Base-by-base conservation (phyloP, 164 flowering plant species). In the Chloranthus sessilifolius region DNA sequence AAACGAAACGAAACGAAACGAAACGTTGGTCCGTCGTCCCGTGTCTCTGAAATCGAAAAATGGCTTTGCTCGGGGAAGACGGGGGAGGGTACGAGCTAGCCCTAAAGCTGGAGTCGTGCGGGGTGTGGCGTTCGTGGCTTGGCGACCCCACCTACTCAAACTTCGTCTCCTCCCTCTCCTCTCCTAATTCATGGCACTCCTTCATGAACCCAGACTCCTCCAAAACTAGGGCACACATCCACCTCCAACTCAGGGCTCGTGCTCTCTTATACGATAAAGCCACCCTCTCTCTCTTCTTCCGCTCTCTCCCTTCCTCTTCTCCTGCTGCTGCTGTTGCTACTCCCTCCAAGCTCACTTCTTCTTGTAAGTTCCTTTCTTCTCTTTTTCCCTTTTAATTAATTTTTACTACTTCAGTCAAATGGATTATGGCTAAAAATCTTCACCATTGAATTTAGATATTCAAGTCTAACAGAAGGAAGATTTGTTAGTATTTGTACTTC, bases 221-320 rank as follows among this genome's bases (percentile, higher is more conserved):
- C 48, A 79, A 74, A 52, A 63, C 70, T 56, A 82, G 73, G 82
- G 70, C 75, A 43, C 86, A 78, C 52, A 66, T 94, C 63, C 83
- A 76, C 1, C 87, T 87, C 48, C 97, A 82, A 58, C 91, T 84
- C 60, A 60, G 99, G 11, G 97, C 66, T 27, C 80, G 99, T 7
- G 96, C 99, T 22, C 88, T 94, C 42, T 64, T 94, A 31, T 89
- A 76, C 70, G 99, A 94, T 53, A 94, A 89, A 41, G 95, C 97
- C 40, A 51, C 74, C 17, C 65, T 79, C 42, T 81, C 95, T 47
- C 91, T 88, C 63, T 82, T 75, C 65, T 74, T 77, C 35, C 73
- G 68, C 12, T 59, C 83, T 12, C 24, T 41, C 34, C 17, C 62
- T 6, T 47, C 72, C 0, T 28, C 65, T 3, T 54, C 74, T 38